phyloP scores from a whole-genome alignment of 169 alveolate genomes.

The Ichthyophthirius multifiliis region DNA sequence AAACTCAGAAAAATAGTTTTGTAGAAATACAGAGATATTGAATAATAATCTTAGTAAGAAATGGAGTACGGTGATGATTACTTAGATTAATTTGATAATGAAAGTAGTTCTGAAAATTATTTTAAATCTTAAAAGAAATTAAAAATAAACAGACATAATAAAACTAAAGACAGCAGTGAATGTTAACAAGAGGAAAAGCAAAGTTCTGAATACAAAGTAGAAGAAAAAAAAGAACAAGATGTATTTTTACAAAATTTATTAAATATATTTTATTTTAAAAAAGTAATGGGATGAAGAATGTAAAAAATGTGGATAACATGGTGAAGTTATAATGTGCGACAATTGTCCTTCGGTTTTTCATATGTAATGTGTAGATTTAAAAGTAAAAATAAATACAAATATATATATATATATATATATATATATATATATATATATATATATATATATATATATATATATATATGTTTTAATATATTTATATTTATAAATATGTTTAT shows the following conservation, averaged over 20 bases:
- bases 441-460: neutral
- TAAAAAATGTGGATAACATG: slow-evolving; percentile 20
- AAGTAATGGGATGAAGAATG: slow-evolving; percentile 33
- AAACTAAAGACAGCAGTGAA: neutral
- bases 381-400: neutral
- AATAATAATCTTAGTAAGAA: too few relatives aligned
- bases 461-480: slow-evolving; percentile 26
- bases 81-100: too few relatives aligned
- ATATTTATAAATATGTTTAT: too few relatives aligned
- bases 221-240: neutral
- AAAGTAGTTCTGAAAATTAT: neutral
- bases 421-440: neutral
- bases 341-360: slow-evolving; percentile 38
- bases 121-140: neutral
- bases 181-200: neutral
- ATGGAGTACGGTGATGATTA: too few relatives aligned
- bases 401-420: neutral
- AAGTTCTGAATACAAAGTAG: neutral
- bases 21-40: too few relatives aligned
- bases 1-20: too few relatives aligned
- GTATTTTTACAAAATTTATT: neutral
- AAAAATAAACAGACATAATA: neutral
- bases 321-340: slow-evolving; percentile 34
- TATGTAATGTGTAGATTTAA: slow-evolving; percentile 34
- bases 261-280: neutral